phyloP scores from a whole-genome alignment of 495 filamentous ascomycete genomes.

The Neurospora sublineolata region DNA sequence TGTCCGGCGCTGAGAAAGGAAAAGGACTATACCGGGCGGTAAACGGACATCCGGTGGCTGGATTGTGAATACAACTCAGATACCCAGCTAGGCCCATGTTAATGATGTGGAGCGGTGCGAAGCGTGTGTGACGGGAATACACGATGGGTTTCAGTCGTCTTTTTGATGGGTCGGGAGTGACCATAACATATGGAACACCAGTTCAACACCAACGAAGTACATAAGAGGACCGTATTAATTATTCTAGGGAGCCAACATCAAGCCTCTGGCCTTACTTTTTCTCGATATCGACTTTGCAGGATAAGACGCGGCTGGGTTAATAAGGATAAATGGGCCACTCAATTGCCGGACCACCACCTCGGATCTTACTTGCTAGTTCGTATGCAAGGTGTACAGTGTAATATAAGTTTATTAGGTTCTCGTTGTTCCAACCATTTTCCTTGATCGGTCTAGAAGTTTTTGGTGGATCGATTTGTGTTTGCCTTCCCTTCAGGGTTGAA shows the following conservation, averaged over 20 bases:
- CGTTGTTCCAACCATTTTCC: background rate
- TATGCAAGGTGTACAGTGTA: background rate
- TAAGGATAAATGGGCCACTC: background rate
- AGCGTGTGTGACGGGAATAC: background rate
- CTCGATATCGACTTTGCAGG: background rate
- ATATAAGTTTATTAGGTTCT: background rate
- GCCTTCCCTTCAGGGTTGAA: background rate
- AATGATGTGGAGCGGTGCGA: background rate
- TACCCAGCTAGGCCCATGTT: background rate
- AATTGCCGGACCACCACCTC: background rate
- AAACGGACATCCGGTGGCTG: background rate
- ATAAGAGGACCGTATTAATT: background rate
- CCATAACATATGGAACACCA: background rate
- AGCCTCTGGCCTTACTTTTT: background rate
- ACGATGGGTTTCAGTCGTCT: background rate
- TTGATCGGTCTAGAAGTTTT: background rate
- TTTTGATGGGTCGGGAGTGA: background rate
- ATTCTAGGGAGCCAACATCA: background rate
- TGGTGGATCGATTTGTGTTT: background rate
- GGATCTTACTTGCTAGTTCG: background rate
- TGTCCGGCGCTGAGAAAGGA: too few relatives aligned
- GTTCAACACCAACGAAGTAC: background rate
- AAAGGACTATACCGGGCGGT: too few relatives aligned
- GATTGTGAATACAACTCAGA: background rate
- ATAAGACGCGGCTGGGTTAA: background rate